Percentiles rank a stretch among this genome's conserved stretches.
Evolutionary conservation across 345 rosid genomes (phyloP).

Genomic region (Linum trigynum): DNA sequence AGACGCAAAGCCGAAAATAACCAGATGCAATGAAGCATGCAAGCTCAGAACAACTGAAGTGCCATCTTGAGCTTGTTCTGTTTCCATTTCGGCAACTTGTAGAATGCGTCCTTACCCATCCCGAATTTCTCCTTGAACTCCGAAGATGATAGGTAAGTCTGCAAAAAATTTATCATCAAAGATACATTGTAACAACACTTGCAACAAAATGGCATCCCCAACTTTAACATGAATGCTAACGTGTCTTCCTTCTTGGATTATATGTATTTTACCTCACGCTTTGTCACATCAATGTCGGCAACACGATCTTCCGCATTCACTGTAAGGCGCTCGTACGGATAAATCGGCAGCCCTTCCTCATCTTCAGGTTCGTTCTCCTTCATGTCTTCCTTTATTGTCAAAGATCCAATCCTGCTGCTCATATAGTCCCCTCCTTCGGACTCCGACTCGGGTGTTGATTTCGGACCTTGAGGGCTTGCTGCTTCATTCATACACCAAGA

Average conservation of each 20-base stretch:
- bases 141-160: slow-evolving; percentile 64
- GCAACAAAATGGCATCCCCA: background rate
- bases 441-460: slow-evolving; percentile 40
- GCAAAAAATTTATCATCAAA: slow-evolving; percentile 16
- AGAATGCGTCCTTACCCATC: slow-evolving; percentile 69
- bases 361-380: slow-evolving; percentile 91
- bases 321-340: slow-evolving; percentile 79
- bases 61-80: slow-evolving; percentile 97
- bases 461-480: slow-evolving; percentile 45
- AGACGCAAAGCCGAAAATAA: slow-evolving; percentile 20
- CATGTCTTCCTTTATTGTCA: slow-evolving; percentile 76
- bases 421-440: slow-evolving; percentile 47
- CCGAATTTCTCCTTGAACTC: slow-evolving; percentile 92
- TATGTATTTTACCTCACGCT: slow-evolving; percentile 63
- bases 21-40: slow-evolving; percentile 14
- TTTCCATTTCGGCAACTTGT: slow-evolving; percentile 93
- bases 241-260: background rate
- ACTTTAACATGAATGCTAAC: too few relatives aligned
- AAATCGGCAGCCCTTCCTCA: slow-evolving; percentile 70
- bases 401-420: slow-evolving; percentile 69
- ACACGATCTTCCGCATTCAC: slow-evolving; percentile 57
- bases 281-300: slow-evolving; percentile 80
- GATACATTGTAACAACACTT: slow-evolving; percentile 3
- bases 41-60: slow-evolving; percentile 58
- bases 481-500: slow-evolving; percentile 10